Evolutionary conservation across 331 rosid species (phyloP).

Genomic region (Erythrophleum ivorense): DNA sequence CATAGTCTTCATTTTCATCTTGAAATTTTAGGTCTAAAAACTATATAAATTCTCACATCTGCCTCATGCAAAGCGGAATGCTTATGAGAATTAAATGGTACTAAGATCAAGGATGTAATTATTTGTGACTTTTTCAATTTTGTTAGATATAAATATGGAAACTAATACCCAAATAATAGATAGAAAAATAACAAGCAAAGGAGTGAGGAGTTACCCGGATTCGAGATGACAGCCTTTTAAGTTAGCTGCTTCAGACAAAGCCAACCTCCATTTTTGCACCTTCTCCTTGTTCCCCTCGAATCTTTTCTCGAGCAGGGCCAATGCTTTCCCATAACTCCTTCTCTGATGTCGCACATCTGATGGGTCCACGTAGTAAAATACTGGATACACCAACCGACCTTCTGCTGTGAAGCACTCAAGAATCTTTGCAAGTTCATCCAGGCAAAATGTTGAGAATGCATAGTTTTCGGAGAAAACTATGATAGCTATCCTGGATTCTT

Average conservation of each 20-base stretch:
- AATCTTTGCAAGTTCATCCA: too few species aligned
- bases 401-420: too few species aligned
- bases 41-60: too few species aligned
- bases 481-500: constrained; percentile 29
- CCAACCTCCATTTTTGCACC: constrained; percentile 28
- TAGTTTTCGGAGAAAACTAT: too few species aligned
- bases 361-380: too few species aligned
- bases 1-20: too few species aligned
- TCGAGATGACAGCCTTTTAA: constrained; percentile 14
- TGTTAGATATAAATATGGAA: too few species aligned
- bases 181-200: background rate
- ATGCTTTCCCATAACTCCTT: background rate
- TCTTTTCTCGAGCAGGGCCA: background rate
- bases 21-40: too few species aligned
- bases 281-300: background rate
- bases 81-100: too few species aligned
- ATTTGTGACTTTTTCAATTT: background rate
- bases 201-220: constrained; percentile 2
- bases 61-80: background rate
- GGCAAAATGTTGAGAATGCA: too few species aligned
- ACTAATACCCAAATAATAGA: too few species aligned
- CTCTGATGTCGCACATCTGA: background rate
- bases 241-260: background rate
- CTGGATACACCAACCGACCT: too few species aligned
- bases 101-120: background rate